Evolutionary conservation across 2,329 filamentous ascomycete species (phyloP).

Genomic region (Cercospora citrullina): DNA sequence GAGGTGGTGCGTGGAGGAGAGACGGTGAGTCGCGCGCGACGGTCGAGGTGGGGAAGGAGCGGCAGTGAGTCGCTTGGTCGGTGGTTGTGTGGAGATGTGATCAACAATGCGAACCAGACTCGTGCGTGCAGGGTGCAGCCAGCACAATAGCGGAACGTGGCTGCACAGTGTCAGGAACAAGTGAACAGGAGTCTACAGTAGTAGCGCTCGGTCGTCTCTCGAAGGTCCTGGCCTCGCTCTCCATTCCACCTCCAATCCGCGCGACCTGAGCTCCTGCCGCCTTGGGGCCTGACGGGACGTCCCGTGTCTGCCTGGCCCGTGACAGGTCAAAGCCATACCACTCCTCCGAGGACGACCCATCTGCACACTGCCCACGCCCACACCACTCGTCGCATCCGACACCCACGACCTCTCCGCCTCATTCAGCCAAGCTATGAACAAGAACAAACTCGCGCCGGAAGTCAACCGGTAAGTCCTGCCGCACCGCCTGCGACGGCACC

Average conservation of each 20-base stretch:
- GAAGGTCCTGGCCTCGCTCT: background rate
- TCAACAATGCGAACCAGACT: conserved; percentile 8
- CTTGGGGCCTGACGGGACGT: background rate
- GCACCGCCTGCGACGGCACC: background rate
- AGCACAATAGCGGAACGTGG: background rate
- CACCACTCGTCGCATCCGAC: background rate
- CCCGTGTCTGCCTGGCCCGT: background rate
- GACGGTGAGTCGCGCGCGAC: conserved; percentile 2
- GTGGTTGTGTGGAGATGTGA: conserved; percentile 6
- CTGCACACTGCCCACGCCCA: background rate
- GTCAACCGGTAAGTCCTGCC: conserved; percentile 67
- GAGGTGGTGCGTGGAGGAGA: background rate
- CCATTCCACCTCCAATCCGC: background rate
- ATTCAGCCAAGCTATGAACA: conserved; percentile 72
- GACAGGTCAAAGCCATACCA: conserved; percentile 59
- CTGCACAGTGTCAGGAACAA: background rate
- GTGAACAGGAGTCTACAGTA: background rate
- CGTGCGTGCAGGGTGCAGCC: background rate
- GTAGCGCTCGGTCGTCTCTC: background rate
- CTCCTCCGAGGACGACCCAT: background rate
- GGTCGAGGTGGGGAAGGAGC: conserved; percentile 6
- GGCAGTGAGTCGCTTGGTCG: background rate
- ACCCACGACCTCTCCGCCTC: background rate
- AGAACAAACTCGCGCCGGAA: conserved; percentile 97
- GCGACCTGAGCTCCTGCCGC: background rate